A percentile compares a stretch with the other conserved stretches of the same genome.
Evolutionary conservation across 495 filamentous ascomycete genomes (phyloP).

Genomic region (Clohesyomyces aquaticus): DNA sequence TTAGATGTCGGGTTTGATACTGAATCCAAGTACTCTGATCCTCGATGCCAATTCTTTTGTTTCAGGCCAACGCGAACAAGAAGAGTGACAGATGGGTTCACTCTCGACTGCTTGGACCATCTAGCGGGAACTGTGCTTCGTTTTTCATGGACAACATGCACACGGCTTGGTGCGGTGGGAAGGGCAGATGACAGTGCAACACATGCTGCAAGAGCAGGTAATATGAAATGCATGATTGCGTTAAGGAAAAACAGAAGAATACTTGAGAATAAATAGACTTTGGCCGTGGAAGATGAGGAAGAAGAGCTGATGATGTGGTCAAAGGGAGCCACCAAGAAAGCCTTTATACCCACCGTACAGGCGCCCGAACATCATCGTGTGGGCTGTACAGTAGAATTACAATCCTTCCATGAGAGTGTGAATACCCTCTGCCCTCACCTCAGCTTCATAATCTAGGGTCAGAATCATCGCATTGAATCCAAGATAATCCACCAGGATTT

Average conservation of each 20-base stretch:
- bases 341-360: neutral
- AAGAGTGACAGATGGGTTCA: conserved; percentile 24
- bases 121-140: conserved; percentile 28
- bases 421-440: neutral
- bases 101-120: conserved; percentile 36
- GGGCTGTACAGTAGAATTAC: neutral
- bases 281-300: too few relatives aligned
- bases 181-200: conserved; percentile 11
- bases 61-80: conserved; percentile 48
- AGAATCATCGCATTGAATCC: too few relatives aligned
- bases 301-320: neutral
- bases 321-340: neutral
- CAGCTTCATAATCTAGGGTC: neutral
- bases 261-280: neutral
- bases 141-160: conserved; percentile 44
- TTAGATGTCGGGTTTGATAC: conserved; percentile 51
- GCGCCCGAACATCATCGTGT: neutral
- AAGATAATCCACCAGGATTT: too few relatives aligned
- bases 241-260: neutral
- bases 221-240: conserved; percentile 15
- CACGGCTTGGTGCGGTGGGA: neutral
- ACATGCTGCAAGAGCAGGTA: neutral
- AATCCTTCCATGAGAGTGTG: neutral
- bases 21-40: conserved; percentile 49
- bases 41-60: conserved; percentile 48